Base-by-base conservation (phyloP, 768 basidiomycete species). In the Leccinum incarnatum region DNA sequence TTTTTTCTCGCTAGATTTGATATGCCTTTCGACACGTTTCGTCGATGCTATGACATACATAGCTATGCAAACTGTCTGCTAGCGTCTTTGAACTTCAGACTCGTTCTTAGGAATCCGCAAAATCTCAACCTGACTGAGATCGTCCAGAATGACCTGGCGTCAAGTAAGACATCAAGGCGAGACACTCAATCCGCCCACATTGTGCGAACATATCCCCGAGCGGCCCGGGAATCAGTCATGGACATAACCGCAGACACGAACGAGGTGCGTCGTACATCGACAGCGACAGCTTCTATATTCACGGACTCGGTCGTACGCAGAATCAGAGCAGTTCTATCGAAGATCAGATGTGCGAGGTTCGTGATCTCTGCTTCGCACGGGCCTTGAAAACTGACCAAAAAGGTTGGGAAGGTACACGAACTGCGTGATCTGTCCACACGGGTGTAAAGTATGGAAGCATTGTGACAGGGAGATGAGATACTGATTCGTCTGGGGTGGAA, bases 41-140 rank as follows among this genome's bases (percentile, higher is more conserved):
- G 19, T 17, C 6, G 2, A 27, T 23, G 19, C 51, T 56, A 6
- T 60, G 9, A 37, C 30, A 63, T 21, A 2, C 21, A 21, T 21
- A 21, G 21, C 21, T 21, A 21, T 21, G 21, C 21, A 21, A 21
- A 21, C 23, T 58, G 51, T 42, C 21, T 62, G n/a, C 32, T 65
- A 6, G 56, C 61, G 15, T 36, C 56, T 0, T 19, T 66, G 51
- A 66, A 66, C 5, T 50, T 55, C 21, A 29, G 54, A 21, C 54
- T 55, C 4, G 19, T 55, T 21, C 45, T 55, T 17, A 50, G 54
- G 23, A 17, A 3, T 10, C 45, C 17, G 21, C 10, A 2, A 3
- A 6, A 55, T 34, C 21, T 29, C 10, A n/a, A 12, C 7, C 21
- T 25, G 30, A 55, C 54, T 1, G 19, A 5, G 3, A 55, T 34